Evolutionary conservation across 2,329 filamentous ascomycete species (phyloP).

Genomic region (Hymenoscyphus linearis): DNA sequence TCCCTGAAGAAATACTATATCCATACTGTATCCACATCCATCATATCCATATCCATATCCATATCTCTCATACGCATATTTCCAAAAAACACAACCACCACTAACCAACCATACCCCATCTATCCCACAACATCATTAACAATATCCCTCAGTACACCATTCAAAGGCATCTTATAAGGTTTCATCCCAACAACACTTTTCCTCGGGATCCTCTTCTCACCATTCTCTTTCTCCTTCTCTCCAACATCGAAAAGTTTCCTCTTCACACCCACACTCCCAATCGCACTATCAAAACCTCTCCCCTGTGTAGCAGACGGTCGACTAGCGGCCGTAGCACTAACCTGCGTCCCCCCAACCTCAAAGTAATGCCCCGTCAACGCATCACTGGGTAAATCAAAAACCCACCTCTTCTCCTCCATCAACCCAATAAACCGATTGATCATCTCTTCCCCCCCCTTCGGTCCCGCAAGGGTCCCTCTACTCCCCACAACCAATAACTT

Average conservation of each 20-base stretch:
- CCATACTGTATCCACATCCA: no score
- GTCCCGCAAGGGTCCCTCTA: constrained; percentile 61
- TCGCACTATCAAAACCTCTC: constrained; percentile 12
- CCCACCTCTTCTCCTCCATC: constrained; percentile 75
- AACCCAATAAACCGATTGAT: constrained; percentile 69
- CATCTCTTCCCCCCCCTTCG: constrained; percentile 68
- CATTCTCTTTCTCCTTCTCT: no score
- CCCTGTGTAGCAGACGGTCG: constrained; percentile 13
- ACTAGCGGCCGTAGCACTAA: constrained; percentile 27
- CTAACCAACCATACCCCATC: no score
- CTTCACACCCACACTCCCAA: not conserved
- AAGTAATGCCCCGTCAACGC: constrained; percentile 66
- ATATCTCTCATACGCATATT: no score
- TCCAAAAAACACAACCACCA: no score
- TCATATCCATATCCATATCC: no score
- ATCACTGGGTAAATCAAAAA: constrained; percentile 62
- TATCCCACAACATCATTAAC: constrained; percentile 47
- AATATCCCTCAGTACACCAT: constrained; percentile 58
- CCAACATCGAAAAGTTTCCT: no score
- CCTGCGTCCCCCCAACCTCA: constrained; percentile 45
- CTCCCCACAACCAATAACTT: constrained; percentile 89
- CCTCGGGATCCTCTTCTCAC: constrained; percentile 38
- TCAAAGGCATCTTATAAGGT: constrained; percentile 38
- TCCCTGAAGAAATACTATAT: no score
- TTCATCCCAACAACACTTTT: constrained; percentile 54